A percentile compares a stretch with the other conserved stretches of the same genome.
phyloP scores from a whole-genome alignment of 2,329 filamentous ascomycete species.

The Fusarium citri region DNA sequence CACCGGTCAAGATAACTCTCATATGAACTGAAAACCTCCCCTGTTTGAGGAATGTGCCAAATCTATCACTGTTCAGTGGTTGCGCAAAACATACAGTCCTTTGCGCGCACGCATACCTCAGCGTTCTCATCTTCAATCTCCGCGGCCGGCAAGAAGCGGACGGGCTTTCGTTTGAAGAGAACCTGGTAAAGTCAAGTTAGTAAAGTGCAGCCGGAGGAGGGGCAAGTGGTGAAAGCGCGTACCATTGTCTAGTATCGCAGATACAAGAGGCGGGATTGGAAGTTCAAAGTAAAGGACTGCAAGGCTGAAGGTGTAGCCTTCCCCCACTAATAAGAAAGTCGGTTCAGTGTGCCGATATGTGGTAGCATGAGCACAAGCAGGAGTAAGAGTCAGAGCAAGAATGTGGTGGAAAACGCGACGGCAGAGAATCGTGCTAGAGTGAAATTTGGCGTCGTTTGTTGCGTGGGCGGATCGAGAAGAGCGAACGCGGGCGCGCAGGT shows the following conservation, averaged over 20 bases:
- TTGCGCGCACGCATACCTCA: conserved; percentile 69
- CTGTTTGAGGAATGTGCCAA: conserved; percentile 90
- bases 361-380: conserved; percentile 37
- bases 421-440: conserved; percentile 21
- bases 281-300: conserved; percentile 37
- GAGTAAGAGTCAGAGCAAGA: conserved; percentile 37
- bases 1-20: conserved; percentile 88
- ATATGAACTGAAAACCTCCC: conserved; percentile 89
- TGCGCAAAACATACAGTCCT: conserved; percentile 9
- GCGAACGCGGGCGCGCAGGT: conserved; percentile 40
- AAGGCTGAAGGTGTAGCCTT: conserved; percentile 44
- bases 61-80: conserved; percentile 67
- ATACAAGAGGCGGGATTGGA: conserved; percentile 32
- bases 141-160: conserved; percentile 80
- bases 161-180: conserved; percentile 94
- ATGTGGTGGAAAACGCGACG: conserved; percentile 22
- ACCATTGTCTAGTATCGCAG: conserved; percentile 40
- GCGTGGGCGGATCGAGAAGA: conserved; percentile 32
- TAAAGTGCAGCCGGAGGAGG: conserved; percentile 1
- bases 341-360: conserved; percentile 21
- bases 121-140: conserved; percentile 81
- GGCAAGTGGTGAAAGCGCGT: conserved; percentile 9
- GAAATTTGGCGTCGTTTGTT: conserved; percentile 30
- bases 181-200: conserved; percentile 68
- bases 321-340: conserved; percentile 46